Base-by-base conservation (phyloP, 2,329 filamentous ascomycete species). In the Colletotrichum sp. region DNA sequence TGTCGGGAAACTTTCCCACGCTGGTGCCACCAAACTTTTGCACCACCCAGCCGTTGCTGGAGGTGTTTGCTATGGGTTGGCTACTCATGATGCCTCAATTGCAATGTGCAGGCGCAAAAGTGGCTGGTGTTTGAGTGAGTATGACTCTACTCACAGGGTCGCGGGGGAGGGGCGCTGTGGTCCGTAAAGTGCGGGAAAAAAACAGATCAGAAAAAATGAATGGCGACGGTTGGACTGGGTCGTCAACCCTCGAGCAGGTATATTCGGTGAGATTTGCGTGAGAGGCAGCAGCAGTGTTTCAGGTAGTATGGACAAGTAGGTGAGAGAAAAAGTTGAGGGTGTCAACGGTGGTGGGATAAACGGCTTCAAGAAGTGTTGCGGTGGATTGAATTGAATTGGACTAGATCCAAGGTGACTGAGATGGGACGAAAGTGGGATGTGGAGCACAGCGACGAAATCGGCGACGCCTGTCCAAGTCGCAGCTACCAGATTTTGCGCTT, bases 21-120 rank as follows among this genome's bases (percentile, higher is more conserved):
- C 95, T 98, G 68, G 96, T 99, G 67, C 96, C 96, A 77, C 96
- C 96, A 84, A 98, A 98, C 85, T 98, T 98, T 84, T 98, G 96
- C 66, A 98, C 94, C 34, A 98, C 90, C 96, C 96, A 98, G 79
- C 89, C 89, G 78, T 88, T 87, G 62, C 80, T 80, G 70, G 83
- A 80, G 65, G 82, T 79, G 78, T 87, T 87, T 78, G 76, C 76
- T 60, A 77, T 30, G 61, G 67, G 43, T 70, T 74, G 76, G 48
- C 43, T 67, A 55, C 70, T 71, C 77, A 78, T 78, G 61, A 64
- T 60, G 55, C 36, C 38, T 64, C 48, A 69, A 65, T 76, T 58
- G 58, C 34, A 58, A 36, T 68, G 34, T 55, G 28, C 48, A 56
- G 38, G 28, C n/a, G 48, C 55, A 26, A 64, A 36, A 43, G 38